Evolutionary conservation across 2,329 filamentous ascomycete species (phyloP).

Genomic region (Cladorrhinum sp.): DNA sequence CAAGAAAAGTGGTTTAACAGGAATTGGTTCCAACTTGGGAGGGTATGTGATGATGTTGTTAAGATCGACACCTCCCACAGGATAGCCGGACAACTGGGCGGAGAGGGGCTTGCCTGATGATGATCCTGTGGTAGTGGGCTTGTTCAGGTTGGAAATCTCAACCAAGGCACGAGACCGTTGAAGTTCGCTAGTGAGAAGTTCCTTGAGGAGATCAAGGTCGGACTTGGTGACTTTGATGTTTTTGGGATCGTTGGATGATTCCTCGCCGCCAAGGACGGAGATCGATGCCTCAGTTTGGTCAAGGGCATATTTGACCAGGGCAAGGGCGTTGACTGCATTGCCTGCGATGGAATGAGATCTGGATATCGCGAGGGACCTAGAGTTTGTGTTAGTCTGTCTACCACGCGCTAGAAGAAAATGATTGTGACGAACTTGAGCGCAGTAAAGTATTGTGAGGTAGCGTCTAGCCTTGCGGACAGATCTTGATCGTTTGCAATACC

Average conservation of each 20-base stretch:
- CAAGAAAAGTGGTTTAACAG: slow-evolving; percentile 92
- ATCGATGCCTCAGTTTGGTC: slow-evolving; percentile 56
- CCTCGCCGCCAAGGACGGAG: slow-evolving; percentile 42
- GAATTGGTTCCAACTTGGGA: slow-evolving; percentile 75
- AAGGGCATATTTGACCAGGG: slow-evolving; percentile 71
- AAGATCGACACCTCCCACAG: slow-evolving; percentile 67
- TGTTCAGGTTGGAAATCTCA: slow-evolving; percentile 67
- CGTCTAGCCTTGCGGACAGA: slow-evolving; percentile 74
- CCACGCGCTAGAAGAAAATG: neutral
- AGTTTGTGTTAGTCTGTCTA: slow-evolving; percentile 8
- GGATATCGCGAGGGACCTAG: slow-evolving; percentile 72
- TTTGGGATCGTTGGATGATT: slow-evolving; percentile 48
- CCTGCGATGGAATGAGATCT: slow-evolving; percentile 76
- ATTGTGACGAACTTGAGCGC: slow-evolving; percentile 68
- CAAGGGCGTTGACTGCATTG: slow-evolving; percentile 75
- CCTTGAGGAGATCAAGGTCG: slow-evolving; percentile 57
- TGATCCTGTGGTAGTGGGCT: slow-evolving; percentile 43
- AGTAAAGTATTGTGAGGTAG: slow-evolving; percentile 78
- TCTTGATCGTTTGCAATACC: slow-evolving; percentile 81
- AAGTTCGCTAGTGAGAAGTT: slow-evolving; percentile 66
- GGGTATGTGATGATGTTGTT: slow-evolving; percentile 83
- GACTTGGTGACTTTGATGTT: slow-evolving; percentile 64
- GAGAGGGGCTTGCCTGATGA: slow-evolving; percentile 59
- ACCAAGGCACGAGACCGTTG: slow-evolving; percentile 83
- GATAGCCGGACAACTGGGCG: slow-evolving; percentile 73